A percentile compares a stretch with the other conserved stretches of the same genome.
Conservation (phyloP, 2,329 filamentous ascomycete species). For the Botryotinia calthae region DNA sequence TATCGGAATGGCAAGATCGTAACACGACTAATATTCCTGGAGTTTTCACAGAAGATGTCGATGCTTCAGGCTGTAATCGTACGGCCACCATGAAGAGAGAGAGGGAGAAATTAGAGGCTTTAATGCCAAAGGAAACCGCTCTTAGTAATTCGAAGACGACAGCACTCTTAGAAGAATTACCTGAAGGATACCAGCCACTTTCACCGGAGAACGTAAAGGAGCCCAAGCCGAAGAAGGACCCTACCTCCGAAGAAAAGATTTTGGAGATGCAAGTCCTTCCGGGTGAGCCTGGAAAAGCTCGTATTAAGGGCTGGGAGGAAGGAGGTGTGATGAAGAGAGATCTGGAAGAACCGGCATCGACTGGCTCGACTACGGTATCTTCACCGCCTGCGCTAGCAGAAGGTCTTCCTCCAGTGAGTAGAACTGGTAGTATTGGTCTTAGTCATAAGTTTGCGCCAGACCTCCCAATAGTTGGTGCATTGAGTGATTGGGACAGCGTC, state of each 20-base stretch:
- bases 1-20: constrained; percentile 70
- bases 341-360: not conserved
- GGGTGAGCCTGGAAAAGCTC: constrained; percentile 31
- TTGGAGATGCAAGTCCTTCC: constrained; percentile 36
- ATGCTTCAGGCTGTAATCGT: constrained; percentile 73
- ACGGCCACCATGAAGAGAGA: constrained; percentile 20
- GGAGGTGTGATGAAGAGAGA: constrained; percentile 28
- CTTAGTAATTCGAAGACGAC: constrained; percentile 14
- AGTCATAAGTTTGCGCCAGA: not conserved
- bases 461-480: not conserved
- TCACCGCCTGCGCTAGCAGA: constrained; percentile 2
- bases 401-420: not conserved
- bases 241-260: constrained; percentile 17
- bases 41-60: constrained; percentile 75
- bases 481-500: constrained; percentile 48
- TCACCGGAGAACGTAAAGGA: constrained; percentile 25
- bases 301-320: constrained; percentile 32
- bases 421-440: not conserved
- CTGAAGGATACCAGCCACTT: constrained; percentile 37
- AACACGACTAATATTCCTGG: constrained; percentile 65
- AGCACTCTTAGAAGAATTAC: constrained; percentile 23
- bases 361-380: not conserved
- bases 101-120: constrained; percentile 1
- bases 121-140: constrained; percentile 20
- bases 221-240: constrained; percentile 30